These are phyloP conservation scores for Rutidosis leptorrhynchoides DNA, from an alignment of 129 eudicot genomes.

Conservation along the genomic window DNA sequence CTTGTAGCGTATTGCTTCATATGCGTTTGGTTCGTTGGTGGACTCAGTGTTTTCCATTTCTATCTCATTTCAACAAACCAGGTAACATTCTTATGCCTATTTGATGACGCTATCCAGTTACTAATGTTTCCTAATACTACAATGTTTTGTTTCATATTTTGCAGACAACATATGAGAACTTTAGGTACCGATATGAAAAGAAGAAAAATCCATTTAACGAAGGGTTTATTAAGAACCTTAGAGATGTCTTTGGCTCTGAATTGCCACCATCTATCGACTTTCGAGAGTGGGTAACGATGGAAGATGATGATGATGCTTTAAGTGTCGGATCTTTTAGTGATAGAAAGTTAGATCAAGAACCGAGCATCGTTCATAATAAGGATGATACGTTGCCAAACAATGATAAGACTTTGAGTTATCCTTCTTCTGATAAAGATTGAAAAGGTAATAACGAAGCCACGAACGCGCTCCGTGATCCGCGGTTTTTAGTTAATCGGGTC, in stretches of 20 bases:
- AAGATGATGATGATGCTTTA: conserved; percentile 50
- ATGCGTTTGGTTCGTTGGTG: conserved; percentile 82
- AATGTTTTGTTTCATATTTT: conserved; percentile 3
- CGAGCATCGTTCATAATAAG: conserved; percentile 35
- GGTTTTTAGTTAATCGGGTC: conserved; percentile 15
- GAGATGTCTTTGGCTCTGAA: conserved; percentile 53
- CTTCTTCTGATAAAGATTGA: conserved; percentile 18
- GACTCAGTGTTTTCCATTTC: conserved; percentile 70
- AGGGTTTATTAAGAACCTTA: conserved; percentile 56
- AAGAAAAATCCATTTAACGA: conserved; percentile 65
- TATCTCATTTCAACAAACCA: conserved; percentile 79
- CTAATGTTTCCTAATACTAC: not conserved
- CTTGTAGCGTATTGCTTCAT: conserved; percentile 60
- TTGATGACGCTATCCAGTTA: not conserved
- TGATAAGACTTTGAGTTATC: not conserved
- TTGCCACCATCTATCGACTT: conserved; percentile 56
- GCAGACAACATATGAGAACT: conserved; percentile 88
- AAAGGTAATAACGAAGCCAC: conserved; percentile 18
- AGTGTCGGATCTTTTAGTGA: conserved; percentile 29
- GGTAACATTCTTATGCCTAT: conserved; percentile 37
- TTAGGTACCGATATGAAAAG: conserved; percentile 68
- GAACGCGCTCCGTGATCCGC: conserved; percentile 18
- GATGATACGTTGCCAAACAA: conserved; percentile 26
- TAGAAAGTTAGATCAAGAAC: conserved; percentile 40
- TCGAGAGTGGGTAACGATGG: conserved; percentile 58